A percentile compares a stretch with the other conserved stretches of the same genome.
Evolutionary conservation across 23 red algal species (phyloP).

Genomic region (Gracilaria gracilis): DNA sequence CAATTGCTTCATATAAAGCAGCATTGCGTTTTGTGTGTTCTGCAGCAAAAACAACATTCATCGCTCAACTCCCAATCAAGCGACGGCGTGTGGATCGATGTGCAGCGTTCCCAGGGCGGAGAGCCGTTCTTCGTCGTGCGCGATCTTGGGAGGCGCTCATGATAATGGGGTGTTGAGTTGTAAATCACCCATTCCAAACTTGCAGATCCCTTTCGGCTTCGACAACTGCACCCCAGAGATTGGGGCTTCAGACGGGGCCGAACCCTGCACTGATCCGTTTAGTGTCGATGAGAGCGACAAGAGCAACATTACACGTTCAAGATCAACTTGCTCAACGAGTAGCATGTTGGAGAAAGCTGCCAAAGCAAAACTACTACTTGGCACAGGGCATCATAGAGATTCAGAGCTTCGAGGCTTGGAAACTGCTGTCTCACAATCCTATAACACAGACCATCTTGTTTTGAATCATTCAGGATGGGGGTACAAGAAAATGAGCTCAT

Average conservation of each 20-base stretch:
- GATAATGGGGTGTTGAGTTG: neutral
- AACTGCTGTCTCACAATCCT: neutral
- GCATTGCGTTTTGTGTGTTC: too few species aligned
- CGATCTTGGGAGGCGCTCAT: neutral
- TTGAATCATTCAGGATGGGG: neutral
- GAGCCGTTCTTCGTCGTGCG: constrained; percentile 25
- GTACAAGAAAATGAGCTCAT: neutral
- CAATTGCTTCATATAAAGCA: too few species aligned
- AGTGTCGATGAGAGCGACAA: constrained; percentile 1
- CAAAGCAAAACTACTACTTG: neutral
- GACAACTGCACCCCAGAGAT: neutral
- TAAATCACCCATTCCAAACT: neutral
- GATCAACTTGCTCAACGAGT: neutral
- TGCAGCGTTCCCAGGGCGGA: neutral
- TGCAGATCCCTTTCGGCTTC: neutral
- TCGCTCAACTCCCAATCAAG: neutral
- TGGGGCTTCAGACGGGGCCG: neutral
- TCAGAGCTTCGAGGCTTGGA: neutral
- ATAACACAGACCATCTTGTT: neutral
- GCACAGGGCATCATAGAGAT: neutral
- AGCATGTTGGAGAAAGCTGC: constrained; percentile 21
- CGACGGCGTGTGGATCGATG: constrained; percentile 16
- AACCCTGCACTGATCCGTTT: constrained; percentile 9
- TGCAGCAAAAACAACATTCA: too few species aligned
- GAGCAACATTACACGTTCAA: neutral